Percentiles rank a stretch among this genome's conserved stretches.
Conservation (phyloP, 2,329 filamentous ascomycete species). For the Calonectria fujianensis region DNA sequence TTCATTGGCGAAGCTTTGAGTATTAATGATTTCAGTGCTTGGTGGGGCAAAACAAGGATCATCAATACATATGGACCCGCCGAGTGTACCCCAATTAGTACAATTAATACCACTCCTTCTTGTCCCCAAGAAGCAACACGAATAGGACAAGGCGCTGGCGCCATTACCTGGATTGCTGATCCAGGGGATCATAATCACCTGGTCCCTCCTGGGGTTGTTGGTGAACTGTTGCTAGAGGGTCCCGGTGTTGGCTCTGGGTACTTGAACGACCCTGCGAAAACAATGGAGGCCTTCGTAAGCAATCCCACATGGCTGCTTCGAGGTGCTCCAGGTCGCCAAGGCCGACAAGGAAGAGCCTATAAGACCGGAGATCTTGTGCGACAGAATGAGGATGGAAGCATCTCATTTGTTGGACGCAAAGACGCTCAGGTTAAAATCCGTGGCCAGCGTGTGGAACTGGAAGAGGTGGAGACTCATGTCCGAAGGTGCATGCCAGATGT, state of each 20-base stretch:
- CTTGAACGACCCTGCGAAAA: conserved; percentile 37
- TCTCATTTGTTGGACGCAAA: conserved; percentile 71
- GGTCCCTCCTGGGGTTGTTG: conserved; percentile 41
- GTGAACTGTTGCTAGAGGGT: conserved; percentile 34
- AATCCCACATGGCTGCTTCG: conserved; percentile 67
- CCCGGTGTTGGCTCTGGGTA: conserved; percentile 41
- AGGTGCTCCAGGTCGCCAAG: background rate
- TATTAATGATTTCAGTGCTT: background rate
- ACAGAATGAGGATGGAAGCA: conserved; percentile 63
- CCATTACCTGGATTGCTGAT: conserved; percentile 63
- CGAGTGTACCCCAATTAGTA: conserved; percentile 1
- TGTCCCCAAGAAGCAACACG: conserved; percentile 27
- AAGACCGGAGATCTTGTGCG: conserved; percentile 70
- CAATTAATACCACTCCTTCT: conserved; percentile 58
- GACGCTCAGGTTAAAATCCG: conserved; percentile 77
- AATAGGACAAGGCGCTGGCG: conserved; percentile 40
- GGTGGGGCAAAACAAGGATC: background rate
- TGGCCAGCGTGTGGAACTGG: conserved; percentile 74
- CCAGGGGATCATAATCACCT: conserved; percentile 52
- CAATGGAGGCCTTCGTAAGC: conserved; percentile 38
- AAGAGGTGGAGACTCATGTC: conserved; percentile 61
- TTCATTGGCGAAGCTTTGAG: background rate
- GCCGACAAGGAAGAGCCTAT: conserved; percentile 57
- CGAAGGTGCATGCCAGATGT: conserved; percentile 52
- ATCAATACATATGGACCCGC: conserved; percentile 21